phyloP scores from a whole-genome alignment of 2,329 filamentous ascomycete genomes.

The Clarireedia monteithiana region DNA sequence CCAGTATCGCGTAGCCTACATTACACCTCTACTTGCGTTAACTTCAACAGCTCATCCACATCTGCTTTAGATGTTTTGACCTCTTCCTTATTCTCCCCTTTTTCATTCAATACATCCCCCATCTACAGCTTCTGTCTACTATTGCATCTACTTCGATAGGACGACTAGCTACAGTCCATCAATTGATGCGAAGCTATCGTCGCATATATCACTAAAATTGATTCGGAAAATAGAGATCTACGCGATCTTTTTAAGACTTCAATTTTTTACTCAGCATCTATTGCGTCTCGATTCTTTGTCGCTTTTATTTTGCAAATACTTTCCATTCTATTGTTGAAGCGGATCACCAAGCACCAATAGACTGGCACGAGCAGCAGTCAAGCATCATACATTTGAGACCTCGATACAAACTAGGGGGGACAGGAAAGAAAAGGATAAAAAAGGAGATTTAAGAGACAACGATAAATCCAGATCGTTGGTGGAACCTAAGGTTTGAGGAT shows the following conservation, averaged over 20 bases:
- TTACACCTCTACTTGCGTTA: not conserved
- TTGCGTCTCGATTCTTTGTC: not conserved
- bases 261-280: not conserved
- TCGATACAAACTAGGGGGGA: not conserved
- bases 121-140: no score
- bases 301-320: not conserved
- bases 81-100: not conserved
- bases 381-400: not conserved
- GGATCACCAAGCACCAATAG: slow-evolving; percentile 1
- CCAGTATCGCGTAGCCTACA: not conserved
- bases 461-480: slow-evolving; percentile 18
- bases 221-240: slow-evolving; percentile 1
- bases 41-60: not conserved
- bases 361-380: not conserved
- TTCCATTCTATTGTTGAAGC: not conserved
- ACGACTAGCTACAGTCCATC: no score
- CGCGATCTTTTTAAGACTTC: not conserved
- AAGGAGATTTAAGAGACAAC: slow-evolving; percentile 11
- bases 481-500: slow-evolving; percentile 30
- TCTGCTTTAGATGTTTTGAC: not conserved
- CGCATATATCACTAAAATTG: not conserved
- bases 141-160: no score
- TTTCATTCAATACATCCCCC: no score
- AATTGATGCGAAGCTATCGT: no score
- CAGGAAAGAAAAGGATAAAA: not conserved